Base-by-base conservation (phyloP, 495 filamentous ascomycete species). In the Xylaria palmicola region DNA sequence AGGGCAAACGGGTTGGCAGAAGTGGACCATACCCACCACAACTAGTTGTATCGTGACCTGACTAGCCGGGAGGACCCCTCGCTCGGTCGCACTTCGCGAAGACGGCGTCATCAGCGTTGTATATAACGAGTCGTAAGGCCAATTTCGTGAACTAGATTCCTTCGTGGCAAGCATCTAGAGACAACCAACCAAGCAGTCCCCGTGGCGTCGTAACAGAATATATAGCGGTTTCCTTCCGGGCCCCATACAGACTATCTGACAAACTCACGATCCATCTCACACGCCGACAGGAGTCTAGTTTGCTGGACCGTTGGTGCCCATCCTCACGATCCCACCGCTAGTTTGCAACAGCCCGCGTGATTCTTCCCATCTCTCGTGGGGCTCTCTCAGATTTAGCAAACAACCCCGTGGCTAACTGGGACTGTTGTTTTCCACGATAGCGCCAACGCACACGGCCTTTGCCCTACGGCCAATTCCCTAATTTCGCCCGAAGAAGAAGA, bases 21-120 rank as follows among this genome's bases (percentile, higher is more conserved):
- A 19, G 59, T 62, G 59, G 59, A 62, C 59, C 59, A 62, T 62
- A 62, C 50, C 51, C 59, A 54, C 49, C 48, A 37, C 32, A 22
- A 55, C 37, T 40, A 41, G 30, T 8, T 27, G 6, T 22, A 53
- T 61, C 36, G 47, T 29, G 53, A 56, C 29, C 40, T 24, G 27
- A 47, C 56, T 59, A 47, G 41, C 43, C 43, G 15, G 4, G 19
- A 4, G 27, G n/a, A n/a, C n/a, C n/a, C n/a, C 36, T 45, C 30
- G 15, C 43, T 37, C 37, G 19, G 32, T 22, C 24, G 30, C 30
- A 37, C n/a, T 39, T 29, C 15, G 43, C 13, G 32, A 37, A 26
- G 43, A 34, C 41, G 29, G 27, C 34, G 5, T 19, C 22, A 26
- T 50, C 15, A 45, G 34, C 39, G 37, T 50, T 30, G 30, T 48